Evolutionary conservation across 768 basidiomycete genomes (phyloP).

Genomic region (Strobilomyces dryophilus): DNA sequence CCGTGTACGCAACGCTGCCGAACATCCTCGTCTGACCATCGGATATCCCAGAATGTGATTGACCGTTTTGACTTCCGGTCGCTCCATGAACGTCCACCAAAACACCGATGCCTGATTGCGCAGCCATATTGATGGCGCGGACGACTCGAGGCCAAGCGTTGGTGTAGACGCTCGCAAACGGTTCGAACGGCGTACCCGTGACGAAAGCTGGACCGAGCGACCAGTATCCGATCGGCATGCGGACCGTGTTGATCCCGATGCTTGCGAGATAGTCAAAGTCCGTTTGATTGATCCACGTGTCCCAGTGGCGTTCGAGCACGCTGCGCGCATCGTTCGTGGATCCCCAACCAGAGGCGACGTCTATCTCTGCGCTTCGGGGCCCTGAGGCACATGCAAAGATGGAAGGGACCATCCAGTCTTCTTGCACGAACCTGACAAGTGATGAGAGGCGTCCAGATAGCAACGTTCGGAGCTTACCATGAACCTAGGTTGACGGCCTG

Average conservation of each 20-base stretch:
- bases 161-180: slow-evolving; percentile 38
- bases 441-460: neutral
- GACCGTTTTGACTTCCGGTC: slow-evolving; percentile 45
- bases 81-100: slow-evolving; percentile 54
- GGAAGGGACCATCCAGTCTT: slow-evolving; percentile 72
- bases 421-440: slow-evolving; percentile 58
- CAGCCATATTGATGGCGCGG: slow-evolving; percentile 41
- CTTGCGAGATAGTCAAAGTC: slow-evolving; percentile 63
- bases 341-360: slow-evolving; percentile 57
- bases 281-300: slow-evolving; percentile 58
- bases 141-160: slow-evolving; percentile 37
- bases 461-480: slow-evolving; percentile 2
- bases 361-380: slow-evolving; percentile 50
- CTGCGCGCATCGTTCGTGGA: slow-evolving; percentile 37
- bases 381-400: slow-evolving; percentile 57
- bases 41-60: slow-evolving; percentile 32
- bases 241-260: slow-evolving; percentile 57
- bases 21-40: slow-evolving; percentile 40
- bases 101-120: slow-evolving; percentile 41
- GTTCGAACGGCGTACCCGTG: slow-evolving; percentile 36
- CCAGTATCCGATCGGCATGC: slow-evolving; percentile 62
- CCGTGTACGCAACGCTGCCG: slow-evolving; percentile 29
- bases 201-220: slow-evolving; percentile 26
- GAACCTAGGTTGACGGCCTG: slow-evolving; percentile 22
- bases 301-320: slow-evolving; percentile 70